Conservation (phyloP, 2,329 filamentous ascomycete species). For the Drechslerella dactyloides region DNA sequence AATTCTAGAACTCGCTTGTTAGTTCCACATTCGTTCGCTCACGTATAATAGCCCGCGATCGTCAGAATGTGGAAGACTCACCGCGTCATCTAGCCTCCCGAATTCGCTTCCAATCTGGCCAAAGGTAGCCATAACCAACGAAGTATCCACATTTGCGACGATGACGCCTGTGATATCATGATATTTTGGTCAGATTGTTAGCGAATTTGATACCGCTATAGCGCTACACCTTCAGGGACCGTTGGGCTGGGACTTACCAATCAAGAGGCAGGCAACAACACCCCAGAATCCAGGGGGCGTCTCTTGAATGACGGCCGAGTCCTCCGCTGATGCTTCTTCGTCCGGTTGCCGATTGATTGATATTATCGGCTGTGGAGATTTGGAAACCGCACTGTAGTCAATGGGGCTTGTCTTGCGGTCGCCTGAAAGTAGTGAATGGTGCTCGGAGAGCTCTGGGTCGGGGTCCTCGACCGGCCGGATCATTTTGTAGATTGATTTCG, state of each 20-base stretch:
- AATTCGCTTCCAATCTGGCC: slow-evolving; percentile 69
- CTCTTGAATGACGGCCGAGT: slow-evolving; percentile 5
- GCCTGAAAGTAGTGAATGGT: slow-evolving; percentile 13
- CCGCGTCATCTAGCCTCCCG: slow-evolving; percentile 50
- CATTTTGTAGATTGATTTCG: slow-evolving; percentile 13
- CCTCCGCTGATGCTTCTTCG: slow-evolving; percentile 1
- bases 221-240: too few species aligned
- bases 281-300: slow-evolving; percentile 40
- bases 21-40: not conserved
- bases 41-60: not conserved
- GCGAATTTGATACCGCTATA: not conserved
- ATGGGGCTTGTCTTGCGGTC: not conserved
- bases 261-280: slow-evolving; percentile 40
- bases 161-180: slow-evolving; percentile 64
- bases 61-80: not conserved
- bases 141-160: slow-evolving; percentile 69
- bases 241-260: slow-evolving; percentile 22
- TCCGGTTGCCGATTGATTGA: slow-evolving; percentile 8
- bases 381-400: slow-evolving; percentile 10
- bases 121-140: slow-evolving; percentile 70
- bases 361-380: not conserved
- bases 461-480: slow-evolving; percentile 14
- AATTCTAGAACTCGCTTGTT: slow-evolving; percentile 24
- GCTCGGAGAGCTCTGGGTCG: slow-evolving; percentile 18
- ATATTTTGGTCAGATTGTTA: slow-evolving; percentile 3